Evolutionary conservation across 1,139 yeast genomes (phyloP), one percentile per base, ranked within the genome.

Genomic region (Zygosaccharomyces sapae): DNA sequence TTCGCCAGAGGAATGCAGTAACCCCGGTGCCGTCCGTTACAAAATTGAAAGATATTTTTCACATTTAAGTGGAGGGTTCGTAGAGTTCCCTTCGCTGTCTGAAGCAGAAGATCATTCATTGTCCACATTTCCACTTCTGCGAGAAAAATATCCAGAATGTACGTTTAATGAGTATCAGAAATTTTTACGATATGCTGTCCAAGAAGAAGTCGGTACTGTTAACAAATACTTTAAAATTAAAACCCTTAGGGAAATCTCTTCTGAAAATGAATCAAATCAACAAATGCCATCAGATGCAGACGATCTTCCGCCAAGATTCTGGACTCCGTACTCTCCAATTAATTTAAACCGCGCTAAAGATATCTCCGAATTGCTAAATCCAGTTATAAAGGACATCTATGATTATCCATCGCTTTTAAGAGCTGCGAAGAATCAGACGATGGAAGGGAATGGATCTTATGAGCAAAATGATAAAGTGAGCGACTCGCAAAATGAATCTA

Each of bases 11-110:
- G 83, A 82, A 46, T 65, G 72, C 1, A 73, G 70, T 4, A 73
- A 78, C 9, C 80, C 77, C 60, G 83, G 82, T 2, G 59, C 64
- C 0, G 79, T 88, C 25, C 68, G 83, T 52, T 63, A 66, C 13
- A 84, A 84, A 58, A 58, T 87, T 34, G 80, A 80, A 48, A 66
- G 68, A 25, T 59, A 65, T 46, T 73, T 70, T 51, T 64, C 63
- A 20, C 73, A 70, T 47, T 55, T 75, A 13, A 73, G 77, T 29
- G 68, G 66, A 12, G 67, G 67, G 1, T 62, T 54, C 41, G 52
- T 55, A 5, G 55, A 55, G 8, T 62, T 60, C 38, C 58, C 62
- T 8, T 39, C 49, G 2, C 36, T 48, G 3, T 44, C 48, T 1
- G 40, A 38, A 1, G 43, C 41, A 5, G 35, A 38, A 8, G 22